Evolutionary conservation across 495 filamentous ascomycete species (phyloP).

Genomic region (Xylaria curta): DNA sequence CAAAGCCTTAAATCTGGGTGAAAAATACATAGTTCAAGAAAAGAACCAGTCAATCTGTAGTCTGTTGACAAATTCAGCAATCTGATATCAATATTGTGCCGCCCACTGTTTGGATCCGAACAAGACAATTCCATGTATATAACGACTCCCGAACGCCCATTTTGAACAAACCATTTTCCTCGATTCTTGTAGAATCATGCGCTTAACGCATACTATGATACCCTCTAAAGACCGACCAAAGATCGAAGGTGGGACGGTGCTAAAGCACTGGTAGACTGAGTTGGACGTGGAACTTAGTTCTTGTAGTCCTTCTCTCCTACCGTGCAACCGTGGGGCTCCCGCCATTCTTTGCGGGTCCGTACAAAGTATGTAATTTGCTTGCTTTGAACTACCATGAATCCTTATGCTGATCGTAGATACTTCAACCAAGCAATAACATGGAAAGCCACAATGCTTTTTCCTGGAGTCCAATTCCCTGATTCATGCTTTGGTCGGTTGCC

Average conservation of each 20-base stretch:
- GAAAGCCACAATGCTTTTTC: constrained; percentile 23
- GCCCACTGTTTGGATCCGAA: constrained; percentile 14
- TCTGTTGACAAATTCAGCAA: constrained; percentile 16
- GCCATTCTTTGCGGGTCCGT: neutral
- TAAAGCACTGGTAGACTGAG: neutral
- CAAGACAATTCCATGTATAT: constrained; percentile 10
- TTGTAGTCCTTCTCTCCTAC: neutral
- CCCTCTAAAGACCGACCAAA: neutral
- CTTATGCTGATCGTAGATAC: constrained; percentile 1
- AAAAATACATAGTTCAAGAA: neutral
- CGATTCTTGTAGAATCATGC: neutral
- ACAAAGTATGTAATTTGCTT: constrained; percentile 2
- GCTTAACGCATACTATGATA: neutral
- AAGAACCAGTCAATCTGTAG: constrained; percentile 1
- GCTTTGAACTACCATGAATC: neutral
- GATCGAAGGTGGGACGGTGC: neutral
- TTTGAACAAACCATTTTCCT: constrained; percentile 9
- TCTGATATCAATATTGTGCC: constrained; percentile 14
- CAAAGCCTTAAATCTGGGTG: neutral
- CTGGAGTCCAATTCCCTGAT: constrained; percentile 21
- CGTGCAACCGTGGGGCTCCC: neutral
- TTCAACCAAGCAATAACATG: constrained; percentile 9
- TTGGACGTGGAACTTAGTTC: neutral
- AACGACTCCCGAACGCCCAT: constrained; percentile 11
- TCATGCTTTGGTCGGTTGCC: constrained; percentile 20